Conservation (phyloP, 169 alveolate species). For the Plasmodium malariae region DNA sequence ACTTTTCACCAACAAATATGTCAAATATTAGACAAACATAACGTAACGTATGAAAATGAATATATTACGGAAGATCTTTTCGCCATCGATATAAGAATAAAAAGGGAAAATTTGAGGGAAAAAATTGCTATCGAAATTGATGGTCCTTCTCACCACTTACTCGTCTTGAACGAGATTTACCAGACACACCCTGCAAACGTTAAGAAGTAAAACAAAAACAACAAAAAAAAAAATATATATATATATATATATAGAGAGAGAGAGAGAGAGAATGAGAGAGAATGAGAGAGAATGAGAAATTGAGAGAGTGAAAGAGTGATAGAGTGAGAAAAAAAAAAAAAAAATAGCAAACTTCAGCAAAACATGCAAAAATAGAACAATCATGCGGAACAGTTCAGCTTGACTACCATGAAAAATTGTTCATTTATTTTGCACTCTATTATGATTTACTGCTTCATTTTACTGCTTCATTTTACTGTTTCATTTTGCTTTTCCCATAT, state of each 20-base stretch:
- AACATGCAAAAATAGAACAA: too few species aligned
- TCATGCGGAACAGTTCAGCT: too few species aligned
- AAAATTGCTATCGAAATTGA: slow-evolving; percentile 73
- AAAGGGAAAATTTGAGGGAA: background rate
- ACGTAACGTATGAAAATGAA: slow-evolving; percentile 59
- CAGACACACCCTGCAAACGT: background rate
- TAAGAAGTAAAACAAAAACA: slow-evolving; percentile 41
- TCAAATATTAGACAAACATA: slow-evolving; percentile 26
- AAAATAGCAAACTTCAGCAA: too few species aligned
- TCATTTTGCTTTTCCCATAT: slow-evolving; percentile 3
- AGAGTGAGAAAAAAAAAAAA: too few species aligned
- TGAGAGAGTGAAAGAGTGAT: too few species aligned
- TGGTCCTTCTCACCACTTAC: slow-evolving; percentile 77
- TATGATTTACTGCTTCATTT: too few species aligned
- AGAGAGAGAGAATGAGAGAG: background rate
- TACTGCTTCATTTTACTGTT: too few species aligned
- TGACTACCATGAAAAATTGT: too few species aligned
- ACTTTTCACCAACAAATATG: slow-evolving; percentile 31
- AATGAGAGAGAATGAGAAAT: background rate
- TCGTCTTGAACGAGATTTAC: slow-evolving; percentile 23
- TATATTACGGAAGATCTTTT: slow-evolving; percentile 68
- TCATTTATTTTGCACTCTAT: too few species aligned
- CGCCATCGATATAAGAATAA: slow-evolving; percentile 48
- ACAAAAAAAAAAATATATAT: background rate
- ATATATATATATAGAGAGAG: background rate